phyloP scores from a whole-genome alignment of 192 early-diverging fungal genomes.

The Gigaspora rosea region DNA sequence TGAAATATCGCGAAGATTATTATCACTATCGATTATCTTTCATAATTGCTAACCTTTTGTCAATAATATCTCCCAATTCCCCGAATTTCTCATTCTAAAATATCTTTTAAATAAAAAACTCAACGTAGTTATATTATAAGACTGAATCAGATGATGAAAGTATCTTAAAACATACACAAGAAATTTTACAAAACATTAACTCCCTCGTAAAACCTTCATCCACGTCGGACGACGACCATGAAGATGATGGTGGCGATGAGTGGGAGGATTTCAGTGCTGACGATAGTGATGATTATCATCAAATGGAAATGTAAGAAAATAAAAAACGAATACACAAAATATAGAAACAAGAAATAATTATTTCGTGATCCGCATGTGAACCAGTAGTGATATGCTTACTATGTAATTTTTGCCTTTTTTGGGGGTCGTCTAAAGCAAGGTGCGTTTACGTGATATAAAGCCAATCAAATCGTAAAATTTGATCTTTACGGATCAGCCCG shows the following conservation, averaged over 20 bases:
- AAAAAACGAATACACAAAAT: too few relatives aligned
- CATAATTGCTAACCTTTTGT: neutral
- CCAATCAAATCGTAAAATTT: too few relatives aligned
- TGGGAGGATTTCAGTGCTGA: conserved; percentile 54
- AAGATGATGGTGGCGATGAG: conserved; percentile 44
- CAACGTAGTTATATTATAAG: conserved; percentile 58
- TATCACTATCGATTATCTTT: neutral
- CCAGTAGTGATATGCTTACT: too few relatives aligned
- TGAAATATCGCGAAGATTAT: neutral
- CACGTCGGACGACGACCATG: conserved; percentile 52
- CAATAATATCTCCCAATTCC: too few relatives aligned
- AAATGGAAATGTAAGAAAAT: conserved; percentile 41
- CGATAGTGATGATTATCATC: conserved; percentile 48
- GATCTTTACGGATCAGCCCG: too few relatives aligned
- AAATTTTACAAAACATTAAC: conserved; percentile 66
- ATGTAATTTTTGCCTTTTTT: too few relatives aligned
- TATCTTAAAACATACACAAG: conserved; percentile 67
- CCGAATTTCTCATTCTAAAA: neutral
- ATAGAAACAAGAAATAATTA: too few relatives aligned
- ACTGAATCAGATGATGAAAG: conserved; percentile 68
- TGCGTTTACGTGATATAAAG: too few relatives aligned
- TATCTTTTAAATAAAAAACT: neutral
- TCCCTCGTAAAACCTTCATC: conserved; percentile 48
- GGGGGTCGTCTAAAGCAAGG: too few relatives aligned
- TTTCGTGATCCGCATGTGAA: too few relatives aligned